Evolutionary conservation across 2,329 filamentous ascomycete genomes (phyloP).

Genomic region (Mariannaea elegans): DNA sequence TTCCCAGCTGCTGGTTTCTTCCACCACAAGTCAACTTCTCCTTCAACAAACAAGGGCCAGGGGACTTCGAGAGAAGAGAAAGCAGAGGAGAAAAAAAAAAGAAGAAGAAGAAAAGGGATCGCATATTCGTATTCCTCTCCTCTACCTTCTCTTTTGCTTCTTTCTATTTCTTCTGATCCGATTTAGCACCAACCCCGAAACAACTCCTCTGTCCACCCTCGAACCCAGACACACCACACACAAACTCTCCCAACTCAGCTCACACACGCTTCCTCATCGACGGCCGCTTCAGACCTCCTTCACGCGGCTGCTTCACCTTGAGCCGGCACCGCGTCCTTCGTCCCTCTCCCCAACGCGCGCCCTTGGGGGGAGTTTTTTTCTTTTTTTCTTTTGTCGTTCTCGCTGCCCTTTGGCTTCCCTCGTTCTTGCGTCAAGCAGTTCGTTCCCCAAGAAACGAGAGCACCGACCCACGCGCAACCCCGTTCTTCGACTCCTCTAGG

Average conservation of each 20-base stretch:
- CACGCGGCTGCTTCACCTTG: constrained; percentile 36
- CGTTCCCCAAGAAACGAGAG: constrained; percentile 8
- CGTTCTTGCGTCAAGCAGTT: not conserved
- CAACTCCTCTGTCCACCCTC: not conserved
- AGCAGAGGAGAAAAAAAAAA: constrained; percentile 21
- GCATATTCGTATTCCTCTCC: constrained; percentile 21
- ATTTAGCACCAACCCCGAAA: constrained; percentile 15
- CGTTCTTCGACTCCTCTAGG: constrained; percentile 1
- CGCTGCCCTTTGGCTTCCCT: not conserved
- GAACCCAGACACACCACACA: constrained; percentile 5
- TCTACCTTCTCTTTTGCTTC: constrained; percentile 16
- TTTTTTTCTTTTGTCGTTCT: constrained; percentile 1
- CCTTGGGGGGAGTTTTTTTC: constrained; percentile 20
- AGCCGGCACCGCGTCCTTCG: constrained; percentile 34
- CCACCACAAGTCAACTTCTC: constrained; percentile 19
- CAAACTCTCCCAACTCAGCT: not conserved
- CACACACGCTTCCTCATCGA: constrained; percentile 22
- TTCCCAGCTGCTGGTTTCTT: constrained; percentile 20
- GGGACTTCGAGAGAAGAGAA: constrained; percentile 24
- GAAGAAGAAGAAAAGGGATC: constrained; percentile 23
- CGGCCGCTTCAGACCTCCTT: constrained; percentile 31
- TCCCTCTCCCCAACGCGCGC: constrained; percentile 28
- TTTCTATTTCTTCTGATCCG: constrained; percentile 14
- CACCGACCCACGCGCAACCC: constrained; percentile 9
- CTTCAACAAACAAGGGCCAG: constrained; percentile 29